These are phyloP conservation scores for Mallotus nudiflorus DNA, from an alignment of 345 rosid genomes.

Conservation along the genomic window DNA sequence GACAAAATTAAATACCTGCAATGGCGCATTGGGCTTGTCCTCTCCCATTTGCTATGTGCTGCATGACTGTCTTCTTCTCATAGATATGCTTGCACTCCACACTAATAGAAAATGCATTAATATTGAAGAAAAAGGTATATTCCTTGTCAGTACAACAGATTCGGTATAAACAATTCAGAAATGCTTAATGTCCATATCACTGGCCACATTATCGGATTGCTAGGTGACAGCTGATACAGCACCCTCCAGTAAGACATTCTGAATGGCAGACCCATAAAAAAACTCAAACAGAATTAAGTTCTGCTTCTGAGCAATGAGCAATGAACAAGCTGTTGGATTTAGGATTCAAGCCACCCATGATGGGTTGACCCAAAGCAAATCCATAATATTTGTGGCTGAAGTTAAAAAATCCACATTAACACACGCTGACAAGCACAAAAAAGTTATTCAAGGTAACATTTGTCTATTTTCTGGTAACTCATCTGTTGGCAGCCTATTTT, in stretches of 20 bases:
- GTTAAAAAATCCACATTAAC: no score
- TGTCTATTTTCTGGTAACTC: no score
- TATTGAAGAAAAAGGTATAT: background rate
- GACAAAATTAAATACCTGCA: conserved; percentile 49
- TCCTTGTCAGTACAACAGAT: background rate
- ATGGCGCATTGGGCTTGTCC: conserved; percentile 55
- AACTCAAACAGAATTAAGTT: background rate
- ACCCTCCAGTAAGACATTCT: background rate
- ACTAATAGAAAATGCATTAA: conserved; percentile 35
- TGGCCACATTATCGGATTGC: no score
- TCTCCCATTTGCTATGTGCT: conserved; percentile 42
- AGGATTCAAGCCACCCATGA: no score
- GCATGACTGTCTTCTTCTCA: conserved; percentile 54
- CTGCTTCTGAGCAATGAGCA: background rate
- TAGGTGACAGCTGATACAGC: background rate
- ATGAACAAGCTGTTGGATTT: background rate
- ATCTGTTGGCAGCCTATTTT: no score
- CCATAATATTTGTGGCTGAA: no score
- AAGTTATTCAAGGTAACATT: no score
- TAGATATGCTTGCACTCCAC: conserved; percentile 84
- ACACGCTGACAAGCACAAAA: no score
- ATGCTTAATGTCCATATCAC: background rate
- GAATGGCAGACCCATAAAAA: background rate
- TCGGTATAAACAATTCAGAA: background rate
- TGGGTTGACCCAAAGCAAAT: no score